Conservation (phyloP, 2,329 filamentous ascomycete genomes). For the Cladosporium oxysporum region DNA sequence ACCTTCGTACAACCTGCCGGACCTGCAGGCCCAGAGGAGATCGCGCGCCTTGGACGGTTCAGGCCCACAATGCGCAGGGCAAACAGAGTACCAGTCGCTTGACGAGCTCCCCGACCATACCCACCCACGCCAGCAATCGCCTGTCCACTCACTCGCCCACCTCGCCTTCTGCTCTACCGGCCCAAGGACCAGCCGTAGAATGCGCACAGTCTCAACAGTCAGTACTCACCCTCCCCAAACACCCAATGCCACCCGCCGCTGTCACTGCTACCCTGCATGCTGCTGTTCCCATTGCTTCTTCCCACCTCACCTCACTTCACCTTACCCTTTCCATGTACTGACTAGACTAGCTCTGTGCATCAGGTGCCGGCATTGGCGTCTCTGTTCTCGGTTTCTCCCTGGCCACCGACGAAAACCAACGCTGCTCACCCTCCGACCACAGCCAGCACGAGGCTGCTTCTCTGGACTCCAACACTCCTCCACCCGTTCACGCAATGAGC, state of each 20-base stretch:
- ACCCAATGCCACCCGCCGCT: background rate
- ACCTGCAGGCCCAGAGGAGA: constrained; percentile 17
- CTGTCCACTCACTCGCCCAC: background rate
- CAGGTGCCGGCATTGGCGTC: constrained; percentile 61
- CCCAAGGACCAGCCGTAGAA: constrained; percentile 20
- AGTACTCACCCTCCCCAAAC: background rate
- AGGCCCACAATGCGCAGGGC: constrained; percentile 21
- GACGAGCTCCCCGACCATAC: constrained; percentile 6
- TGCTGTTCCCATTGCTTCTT: background rate
- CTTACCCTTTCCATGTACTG: background rate
- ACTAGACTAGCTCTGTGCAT: constrained; percentile 58
- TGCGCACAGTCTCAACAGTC: constrained; percentile 26
- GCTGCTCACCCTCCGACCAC: constrained; percentile 31
- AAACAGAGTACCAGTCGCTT: constrained; percentile 12
- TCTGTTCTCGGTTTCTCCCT: constrained; percentile 55
- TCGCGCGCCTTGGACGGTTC: constrained; percentile 16
- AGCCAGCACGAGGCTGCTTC: constrained; percentile 39
- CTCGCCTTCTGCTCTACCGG: background rate
- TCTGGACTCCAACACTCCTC: constrained; percentile 6
- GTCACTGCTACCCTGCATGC: background rate
- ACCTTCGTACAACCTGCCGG: background rate
- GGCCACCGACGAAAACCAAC: constrained; percentile 24
- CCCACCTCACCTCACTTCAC: background rate
- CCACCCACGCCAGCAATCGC: background rate
- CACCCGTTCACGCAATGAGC: constrained; percentile 28